phyloP scores from a whole-genome alignment of 306 rosid genomes.

The Benincasa hispida region DNA sequence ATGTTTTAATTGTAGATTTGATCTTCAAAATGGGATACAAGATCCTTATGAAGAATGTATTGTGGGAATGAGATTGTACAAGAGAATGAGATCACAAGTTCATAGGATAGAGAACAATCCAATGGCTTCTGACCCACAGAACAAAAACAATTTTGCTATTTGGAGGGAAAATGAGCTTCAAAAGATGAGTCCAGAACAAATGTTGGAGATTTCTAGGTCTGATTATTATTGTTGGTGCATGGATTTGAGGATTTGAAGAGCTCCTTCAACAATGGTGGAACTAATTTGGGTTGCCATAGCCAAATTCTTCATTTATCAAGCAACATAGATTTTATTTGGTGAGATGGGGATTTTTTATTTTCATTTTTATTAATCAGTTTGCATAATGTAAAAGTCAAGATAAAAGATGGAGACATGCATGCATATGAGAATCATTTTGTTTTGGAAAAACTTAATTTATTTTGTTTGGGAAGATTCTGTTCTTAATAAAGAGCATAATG shows the following conservation, averaged over 20 bases:
- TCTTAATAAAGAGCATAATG: too few species aligned
- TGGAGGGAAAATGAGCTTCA: slow-evolving; percentile 73
- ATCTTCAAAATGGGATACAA: slow-evolving; percentile 71
- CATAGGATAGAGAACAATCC: slow-evolving; percentile 55
- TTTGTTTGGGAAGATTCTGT: too few species aligned
- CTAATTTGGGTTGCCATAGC: neutral
- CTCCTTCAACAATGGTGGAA: neutral
- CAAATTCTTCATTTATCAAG: too few species aligned
- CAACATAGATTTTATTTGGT: neutral
- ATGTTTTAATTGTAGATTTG: slow-evolving; percentile 41
- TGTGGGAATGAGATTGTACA: slow-evolving; percentile 75
- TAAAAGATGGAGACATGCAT: too few species aligned
- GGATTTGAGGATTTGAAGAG: slow-evolving; percentile 26
- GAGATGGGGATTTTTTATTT: too few species aligned
- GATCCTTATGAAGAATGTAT: slow-evolving; percentile 85
- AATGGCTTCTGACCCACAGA: slow-evolving; percentile 58
- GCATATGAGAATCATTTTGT: too few species aligned
- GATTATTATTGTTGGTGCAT: slow-evolving; percentile 97
- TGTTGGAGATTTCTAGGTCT: slow-evolving; percentile 74
- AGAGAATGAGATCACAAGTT: slow-evolving; percentile 58
- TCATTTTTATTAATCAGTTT: too few species aligned
- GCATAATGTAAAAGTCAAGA: too few species aligned
- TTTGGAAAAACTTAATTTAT: too few species aligned
- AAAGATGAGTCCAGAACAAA: slow-evolving; percentile 75
- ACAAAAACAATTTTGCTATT: slow-evolving; percentile 52